A percentile compares a stretch with the other conserved stretches of the same genome.
These are phyloP conservation scores for Thalia dealbata DNA, from an alignment of 176 grass and related monocot species.

Conservation along the genomic window DNA sequence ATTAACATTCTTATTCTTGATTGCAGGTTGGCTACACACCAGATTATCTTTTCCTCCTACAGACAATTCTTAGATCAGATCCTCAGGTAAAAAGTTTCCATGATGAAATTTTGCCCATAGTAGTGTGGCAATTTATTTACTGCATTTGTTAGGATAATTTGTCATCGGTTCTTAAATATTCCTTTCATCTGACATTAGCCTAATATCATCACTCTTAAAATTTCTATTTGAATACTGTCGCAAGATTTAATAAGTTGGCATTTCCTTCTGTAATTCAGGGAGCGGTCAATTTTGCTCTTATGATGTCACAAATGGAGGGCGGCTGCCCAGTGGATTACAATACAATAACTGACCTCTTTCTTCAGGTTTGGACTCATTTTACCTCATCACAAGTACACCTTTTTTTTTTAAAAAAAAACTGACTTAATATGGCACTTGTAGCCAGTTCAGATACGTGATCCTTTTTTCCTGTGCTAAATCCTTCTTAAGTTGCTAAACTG, in stretches of 20 bases:
- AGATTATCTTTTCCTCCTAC: conserved; percentile 92
- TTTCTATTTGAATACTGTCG: not conserved
- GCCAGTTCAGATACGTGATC: not conserved
- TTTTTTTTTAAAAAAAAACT: not conserved
- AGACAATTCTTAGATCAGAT: conserved; percentile 91
- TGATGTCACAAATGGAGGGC: conserved; percentile 99
- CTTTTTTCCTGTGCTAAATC: not conserved
- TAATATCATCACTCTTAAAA: not conserved
- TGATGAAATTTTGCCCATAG: not conserved
- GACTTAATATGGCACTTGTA: not conserved
- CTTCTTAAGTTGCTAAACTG: not conserved
- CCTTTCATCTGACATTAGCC: not conserved
- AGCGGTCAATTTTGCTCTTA: conserved; percentile 94
- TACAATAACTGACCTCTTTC: conserved; percentile 93
- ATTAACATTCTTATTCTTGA: conserved; percentile 13
- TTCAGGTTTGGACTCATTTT: conserved; percentile 61
- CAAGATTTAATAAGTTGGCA: not conserved
- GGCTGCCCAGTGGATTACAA: conserved; percentile 95
- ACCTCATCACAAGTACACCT: conserved; percentile 4
- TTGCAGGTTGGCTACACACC: conserved; percentile 81
- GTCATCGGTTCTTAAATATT: not conserved
- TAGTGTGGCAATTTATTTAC: not conserved
- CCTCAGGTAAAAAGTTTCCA: conserved; percentile 62
- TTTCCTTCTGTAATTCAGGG: conserved; percentile 31
- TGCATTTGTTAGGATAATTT: not conserved